phyloP scores from a whole-genome alignment of 2,329 filamentous ascomycete species.

The Fusarium begoniae region DNA sequence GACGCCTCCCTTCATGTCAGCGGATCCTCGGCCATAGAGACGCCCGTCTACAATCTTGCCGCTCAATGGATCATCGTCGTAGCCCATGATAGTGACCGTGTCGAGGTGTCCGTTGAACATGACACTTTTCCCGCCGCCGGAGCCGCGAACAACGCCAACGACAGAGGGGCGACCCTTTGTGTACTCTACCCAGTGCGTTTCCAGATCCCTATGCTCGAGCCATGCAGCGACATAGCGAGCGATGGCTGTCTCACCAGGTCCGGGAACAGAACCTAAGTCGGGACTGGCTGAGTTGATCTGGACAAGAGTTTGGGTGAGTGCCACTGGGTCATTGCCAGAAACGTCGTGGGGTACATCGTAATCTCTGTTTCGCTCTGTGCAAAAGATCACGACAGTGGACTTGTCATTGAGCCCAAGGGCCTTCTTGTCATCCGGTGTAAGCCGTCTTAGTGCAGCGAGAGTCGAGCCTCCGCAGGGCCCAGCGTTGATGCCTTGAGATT shows the following conservation, averaged over 20 bases:
- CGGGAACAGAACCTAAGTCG: slow-evolving; percentile 51
- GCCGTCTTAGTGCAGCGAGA: slow-evolving; percentile 64
- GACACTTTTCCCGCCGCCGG: slow-evolving; percentile 56
- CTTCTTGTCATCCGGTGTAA: slow-evolving; percentile 50
- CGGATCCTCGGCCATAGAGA: slow-evolving; percentile 56
- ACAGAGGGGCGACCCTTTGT: slow-evolving; percentile 59
- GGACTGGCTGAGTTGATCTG: slow-evolving; percentile 61
- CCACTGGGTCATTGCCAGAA: slow-evolving; percentile 52
- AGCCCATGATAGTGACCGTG: slow-evolving; percentile 59
- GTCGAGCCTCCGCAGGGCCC: slow-evolving; percentile 72
- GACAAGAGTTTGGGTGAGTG: slow-evolving; percentile 56
- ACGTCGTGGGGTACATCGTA: slow-evolving; percentile 59
- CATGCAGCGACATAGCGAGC: slow-evolving; percentile 59
- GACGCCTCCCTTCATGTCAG: slow-evolving; percentile 63
- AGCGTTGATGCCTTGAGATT: slow-evolving; percentile 54
- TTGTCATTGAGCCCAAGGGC: slow-evolving; percentile 52
- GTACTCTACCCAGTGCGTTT: slow-evolving; percentile 59
- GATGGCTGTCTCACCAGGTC: slow-evolving; percentile 57
- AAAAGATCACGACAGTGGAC: slow-evolving; percentile 71
- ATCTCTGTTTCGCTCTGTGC: slow-evolving; percentile 65
- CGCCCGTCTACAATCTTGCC: slow-evolving; percentile 52
- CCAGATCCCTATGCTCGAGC: slow-evolving; percentile 61
- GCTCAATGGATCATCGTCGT: slow-evolving; percentile 56
- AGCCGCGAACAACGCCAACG: slow-evolving; percentile 57
- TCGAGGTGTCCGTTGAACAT: slow-evolving; percentile 65